Percentiles rank a stretch among this genome's conserved stretches.
phyloP scores from a whole-genome alignment of 805 yeast genomes.

The Barnettozyma pratensis region DNA sequence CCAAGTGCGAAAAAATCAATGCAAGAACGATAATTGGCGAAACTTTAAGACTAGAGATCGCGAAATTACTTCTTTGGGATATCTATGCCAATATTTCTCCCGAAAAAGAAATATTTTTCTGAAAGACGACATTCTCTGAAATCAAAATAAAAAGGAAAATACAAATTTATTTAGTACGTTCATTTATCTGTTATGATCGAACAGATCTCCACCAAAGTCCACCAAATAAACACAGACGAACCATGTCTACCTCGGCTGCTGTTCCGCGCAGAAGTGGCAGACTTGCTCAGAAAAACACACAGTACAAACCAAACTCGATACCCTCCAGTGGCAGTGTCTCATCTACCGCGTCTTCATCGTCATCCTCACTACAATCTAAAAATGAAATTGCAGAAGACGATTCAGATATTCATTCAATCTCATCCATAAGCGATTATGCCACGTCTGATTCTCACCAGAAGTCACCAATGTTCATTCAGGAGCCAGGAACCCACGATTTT shows the following conservation, averaged over 20 bases:
- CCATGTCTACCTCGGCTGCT: not conserved
- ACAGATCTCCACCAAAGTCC: too few species aligned
- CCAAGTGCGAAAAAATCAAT: not conserved
- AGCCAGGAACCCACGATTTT: slow-evolving; percentile 9
- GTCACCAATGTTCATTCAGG: not conserved
- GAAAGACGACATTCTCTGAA: not conserved
- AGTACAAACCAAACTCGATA: not conserved
- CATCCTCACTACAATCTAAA: slow-evolving; percentile 10
- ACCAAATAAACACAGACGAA: not conserved
- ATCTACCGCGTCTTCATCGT: slow-evolving; percentile 10
- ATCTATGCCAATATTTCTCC: not conserved
- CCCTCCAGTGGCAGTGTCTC: not conserved
- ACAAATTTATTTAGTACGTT: not conserved
- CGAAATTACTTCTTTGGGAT: not conserved
- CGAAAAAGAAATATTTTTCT: not conserved
- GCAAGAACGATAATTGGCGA: not conserved
- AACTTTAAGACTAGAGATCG: not conserved
- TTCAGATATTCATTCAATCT: slow-evolving; percentile 3
- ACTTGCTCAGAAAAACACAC: not conserved
- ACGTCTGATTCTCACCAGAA: not conserved
- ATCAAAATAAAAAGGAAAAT: not conserved
- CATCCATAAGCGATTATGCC: slow-evolving; percentile 5
- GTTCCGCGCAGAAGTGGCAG: not conserved
- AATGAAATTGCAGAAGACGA: slow-evolving; percentile 7
- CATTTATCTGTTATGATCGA: too few species aligned